These are phyloP conservation scores for Agrocybe praecox DNA, from an alignment of 768 basidiomycete genomes.

Conservation along the genomic window DNA sequence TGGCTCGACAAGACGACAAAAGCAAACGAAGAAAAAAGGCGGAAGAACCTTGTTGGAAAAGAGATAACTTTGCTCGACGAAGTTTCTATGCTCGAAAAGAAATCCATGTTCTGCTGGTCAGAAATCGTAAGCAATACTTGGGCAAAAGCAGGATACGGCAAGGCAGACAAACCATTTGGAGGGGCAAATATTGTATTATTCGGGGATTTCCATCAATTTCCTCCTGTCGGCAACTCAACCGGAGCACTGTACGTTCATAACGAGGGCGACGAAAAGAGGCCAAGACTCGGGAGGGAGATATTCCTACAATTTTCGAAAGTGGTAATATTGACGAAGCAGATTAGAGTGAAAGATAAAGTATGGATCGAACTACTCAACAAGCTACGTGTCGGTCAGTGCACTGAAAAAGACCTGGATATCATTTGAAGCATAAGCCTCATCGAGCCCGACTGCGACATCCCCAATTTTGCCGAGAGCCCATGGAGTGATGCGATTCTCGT, in stretches of 20 bases:
- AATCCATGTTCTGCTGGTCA: constrained; percentile 20
- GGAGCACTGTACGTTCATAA: constrained; percentile 22
- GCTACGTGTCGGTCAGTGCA: constrained; percentile 28
- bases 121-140: constrained; percentile 15
- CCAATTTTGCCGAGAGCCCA: constrained; percentile 24
- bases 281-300: constrained; percentile 20
- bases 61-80: constrained; percentile 42
- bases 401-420: constrained; percentile 22
- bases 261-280: neutral
- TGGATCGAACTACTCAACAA: constrained; percentile 33
- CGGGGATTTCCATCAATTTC: constrained; percentile 50
- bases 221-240: constrained; percentile 32
- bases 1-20: neutral
- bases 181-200: constrained; percentile 40
- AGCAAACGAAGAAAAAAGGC: constrained; percentile 7
- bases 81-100: constrained; percentile 37
- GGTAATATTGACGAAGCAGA: constrained; percentile 38
- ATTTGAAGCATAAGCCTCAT: constrained; percentile 24
- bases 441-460: constrained; percentile 8
- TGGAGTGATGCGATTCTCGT: constrained; percentile 38
- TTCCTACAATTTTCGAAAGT: constrained; percentile 34
- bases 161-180: constrained; percentile 27
- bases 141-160: neutral
- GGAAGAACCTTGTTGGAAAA: constrained; percentile 15
- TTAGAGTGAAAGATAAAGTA: constrained; percentile 26